Base-by-base conservation (phyloP, 2,329 filamentous ascomycete genomes). In the Metarhizium robertsii region DNA sequence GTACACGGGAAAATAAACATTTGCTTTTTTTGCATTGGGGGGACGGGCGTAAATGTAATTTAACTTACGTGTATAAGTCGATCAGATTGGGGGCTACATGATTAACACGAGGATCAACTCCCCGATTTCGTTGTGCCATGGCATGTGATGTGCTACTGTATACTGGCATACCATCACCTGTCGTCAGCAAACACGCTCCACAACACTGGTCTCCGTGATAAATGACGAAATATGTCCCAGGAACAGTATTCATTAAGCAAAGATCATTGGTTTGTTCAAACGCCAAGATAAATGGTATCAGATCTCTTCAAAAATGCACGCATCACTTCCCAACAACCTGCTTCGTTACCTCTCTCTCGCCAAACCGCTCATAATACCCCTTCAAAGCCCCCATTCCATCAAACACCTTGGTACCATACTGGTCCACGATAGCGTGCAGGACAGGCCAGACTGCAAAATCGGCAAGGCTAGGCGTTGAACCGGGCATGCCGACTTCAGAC, bases 361-460 rank as follows among this genome's bases (percentile, higher is more conserved):
- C 55, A 42, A 71, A 53, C 18, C 50, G 60, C n/a, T 66, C 54
- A 53, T 75, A 77, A 56, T 78, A 79, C 46, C 55, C 60, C 18
- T 59, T 61, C 48, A 79, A 61, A 6, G 60, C 60, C 16, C 59
- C 59, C 14, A 68, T 56, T 1, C 68, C 66, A 5, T 61, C 61
- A 6, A 77, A 61, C 0, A 60, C 60, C 2, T 65, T 67, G 4
- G 63, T 46, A 1, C 68, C 72, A 55, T 65, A 65, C 20, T 69
- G 66, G 14, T 66, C 58, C 8, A 72, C 64, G 20, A 82, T 69
- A 36, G 71, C 71, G 56, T 80, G 67, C 57, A 85, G 61, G 14
- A 81, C 71, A 1, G 82, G 80, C 77, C 79, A 83, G 3, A 83
- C 63, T 0, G 78, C 79, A 63, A 77, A 85, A 64, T 85, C 82